Conservation (phyloP, 208 protist genomes). For the Leishmania braziliensis region DNA sequence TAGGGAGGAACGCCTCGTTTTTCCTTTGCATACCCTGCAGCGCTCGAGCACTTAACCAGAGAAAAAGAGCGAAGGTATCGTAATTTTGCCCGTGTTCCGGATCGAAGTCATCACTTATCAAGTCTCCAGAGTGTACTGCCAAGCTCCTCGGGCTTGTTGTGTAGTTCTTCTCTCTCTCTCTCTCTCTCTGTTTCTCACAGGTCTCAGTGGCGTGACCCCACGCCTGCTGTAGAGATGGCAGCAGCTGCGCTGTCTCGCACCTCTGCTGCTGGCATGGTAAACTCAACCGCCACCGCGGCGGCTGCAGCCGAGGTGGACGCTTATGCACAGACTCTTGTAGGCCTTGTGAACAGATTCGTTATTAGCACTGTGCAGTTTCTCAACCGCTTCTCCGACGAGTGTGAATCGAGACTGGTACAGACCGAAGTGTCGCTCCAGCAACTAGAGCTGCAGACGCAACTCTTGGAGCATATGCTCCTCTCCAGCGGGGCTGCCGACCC, state of each 20-base stretch:
- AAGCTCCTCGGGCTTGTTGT: not conserved
- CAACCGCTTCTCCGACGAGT: constrained; percentile 80
- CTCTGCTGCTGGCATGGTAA: not conserved
- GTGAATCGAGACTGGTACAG: constrained; percentile 68
- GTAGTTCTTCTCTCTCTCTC: not conserved
- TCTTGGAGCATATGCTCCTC: constrained; percentile 78
- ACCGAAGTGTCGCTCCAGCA: constrained; percentile 45
- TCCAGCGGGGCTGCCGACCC: constrained; percentile 23
- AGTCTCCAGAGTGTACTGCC: not conserved
- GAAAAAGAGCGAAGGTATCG: not conserved
- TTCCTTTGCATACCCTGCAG: not conserved
- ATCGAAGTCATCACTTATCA: not conserved
- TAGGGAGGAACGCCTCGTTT: not conserved
- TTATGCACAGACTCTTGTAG: constrained; percentile 54
- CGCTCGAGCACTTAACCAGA: not conserved
- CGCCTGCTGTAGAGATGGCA: not conserved
- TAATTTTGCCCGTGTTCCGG: not conserved
- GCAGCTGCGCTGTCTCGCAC: not conserved
- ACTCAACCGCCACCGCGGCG: not conserved
- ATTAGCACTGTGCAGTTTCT: constrained; percentile 79
- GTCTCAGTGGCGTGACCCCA: not conserved
- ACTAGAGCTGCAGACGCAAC: constrained; percentile 61
- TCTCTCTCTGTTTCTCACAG: not conserved
- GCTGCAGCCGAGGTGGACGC: constrained; percentile 21
- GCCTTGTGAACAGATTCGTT: constrained; percentile 77